These are phyloP conservation scores for Prasinococcaceae sp. DNA, from an alignment of 139 green algal genomes.

Conservation along the genomic window DNA sequence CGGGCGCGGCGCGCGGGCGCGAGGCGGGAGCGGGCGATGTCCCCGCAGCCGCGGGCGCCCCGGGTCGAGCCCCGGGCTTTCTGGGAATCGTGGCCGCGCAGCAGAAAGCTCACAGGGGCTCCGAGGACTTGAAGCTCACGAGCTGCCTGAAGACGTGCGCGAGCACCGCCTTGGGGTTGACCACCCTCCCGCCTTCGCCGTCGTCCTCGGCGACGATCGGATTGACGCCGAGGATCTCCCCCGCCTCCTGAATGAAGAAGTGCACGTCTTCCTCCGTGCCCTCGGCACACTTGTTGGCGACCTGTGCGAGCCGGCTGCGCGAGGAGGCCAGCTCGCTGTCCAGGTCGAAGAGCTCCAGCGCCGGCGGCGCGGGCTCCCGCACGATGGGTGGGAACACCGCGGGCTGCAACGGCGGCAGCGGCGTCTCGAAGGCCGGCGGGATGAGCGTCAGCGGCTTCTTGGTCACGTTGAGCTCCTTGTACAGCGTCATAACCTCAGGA, in stretches of 20 bases:
- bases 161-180: too few species aligned
- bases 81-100: too few species aligned
- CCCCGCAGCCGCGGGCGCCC: too few species aligned
- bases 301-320: constrained; percentile 40
- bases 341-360: constrained; percentile 73
- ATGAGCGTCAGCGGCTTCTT: constrained; percentile 52
- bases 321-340: constrained; percentile 60
- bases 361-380: constrained; percentile 50
- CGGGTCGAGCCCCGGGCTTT: too few species aligned
- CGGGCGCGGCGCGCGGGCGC: too few species aligned
- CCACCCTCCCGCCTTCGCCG: too few species aligned
- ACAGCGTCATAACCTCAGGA: constrained; percentile 33
- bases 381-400: constrained; percentile 61
- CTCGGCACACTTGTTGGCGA: constrained; percentile 52
- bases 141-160: too few species aligned
- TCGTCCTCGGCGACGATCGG: too few species aligned
- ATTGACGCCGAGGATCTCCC: constrained; percentile 44
- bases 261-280: constrained; percentile 46
- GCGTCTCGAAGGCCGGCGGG: constrained; percentile 55
- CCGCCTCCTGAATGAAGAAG: constrained; percentile 52
- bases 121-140: too few species aligned
- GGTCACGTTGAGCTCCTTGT: constrained; percentile 43
- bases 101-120: too few species aligned
- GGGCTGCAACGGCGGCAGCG: constrained; percentile 58
- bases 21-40: too few species aligned